Evolutionary conservation across 2,329 filamentous ascomycete species (phyloP), one percentile per base, ranked within the genome.

Genomic region (Arthroderma uncinatum): DNA sequence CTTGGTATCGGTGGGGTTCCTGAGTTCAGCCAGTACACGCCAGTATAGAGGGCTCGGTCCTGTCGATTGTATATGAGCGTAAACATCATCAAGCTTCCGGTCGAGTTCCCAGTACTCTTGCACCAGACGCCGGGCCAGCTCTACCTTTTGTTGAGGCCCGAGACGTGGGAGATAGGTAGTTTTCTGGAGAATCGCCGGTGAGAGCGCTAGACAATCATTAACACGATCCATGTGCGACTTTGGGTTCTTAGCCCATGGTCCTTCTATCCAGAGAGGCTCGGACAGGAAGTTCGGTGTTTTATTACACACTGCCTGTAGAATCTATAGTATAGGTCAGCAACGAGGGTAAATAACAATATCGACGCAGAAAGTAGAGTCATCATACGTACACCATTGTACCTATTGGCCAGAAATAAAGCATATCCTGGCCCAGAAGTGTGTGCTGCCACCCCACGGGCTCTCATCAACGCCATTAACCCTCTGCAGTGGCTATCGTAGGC

Each of bases 401-500:
- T 61, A 53, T 69, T 67, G 0, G 66, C 64, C 8, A 68, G 54
- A 55, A 72, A 72, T 10, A 73, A 58, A 28, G 64, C 57, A 63
- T 72, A 68, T 14, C 61, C 70, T 28, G 69, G 59, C 1, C 66
- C 68, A 23, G 63, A 64, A 12, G 57, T 57, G 62, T 73, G 68
- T 14, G 65, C 64, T 50, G 66, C 59, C 4, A 69, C 63, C 0
- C 71, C 71, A 42, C 70, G 64, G 6, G 66, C 57, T 53, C 70
- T 61, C 25, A 72, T 61, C 25, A 73, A 58, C 12, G 62, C 66
- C n/a, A 65, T 55, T 52, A 67, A 65, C 9, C 70, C 71, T 10
- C 64, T 62, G 19, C 65, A 64, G 50, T 73, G 71, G 30, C 62
- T 66, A 7, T 66, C 58, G 62, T 69, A 71, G 2, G 63, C 70